Evolutionary conservation across 768 basidiomycete species (phyloP).

Genomic region (Hydnomerulius pinastri): DNA sequence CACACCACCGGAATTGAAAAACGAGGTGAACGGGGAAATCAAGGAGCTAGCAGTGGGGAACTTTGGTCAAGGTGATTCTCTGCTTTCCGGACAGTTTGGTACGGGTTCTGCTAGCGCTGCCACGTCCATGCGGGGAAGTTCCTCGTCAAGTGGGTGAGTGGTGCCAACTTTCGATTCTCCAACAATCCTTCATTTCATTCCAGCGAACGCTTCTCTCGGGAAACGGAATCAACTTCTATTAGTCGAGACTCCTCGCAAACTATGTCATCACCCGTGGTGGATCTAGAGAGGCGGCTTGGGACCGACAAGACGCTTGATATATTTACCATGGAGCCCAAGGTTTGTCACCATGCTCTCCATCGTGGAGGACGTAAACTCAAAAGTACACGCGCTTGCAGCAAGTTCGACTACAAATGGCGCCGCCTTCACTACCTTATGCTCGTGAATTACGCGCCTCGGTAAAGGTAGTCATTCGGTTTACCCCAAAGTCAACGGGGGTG

Average conservation of each 20-base stretch:
- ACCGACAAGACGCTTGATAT: slow-evolving; percentile 85
- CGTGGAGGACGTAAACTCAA: slow-evolving; percentile 3
- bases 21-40: slow-evolving; percentile 1
- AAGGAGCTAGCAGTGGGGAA: background rate
- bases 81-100: slow-evolving; percentile 25
- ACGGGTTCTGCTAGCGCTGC: slow-evolving; percentile 43
- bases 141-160: slow-evolving; percentile 58
- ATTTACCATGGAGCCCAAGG: slow-evolving; percentile 94
- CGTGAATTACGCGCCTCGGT: slow-evolving; percentile 74
- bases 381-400: slow-evolving; percentile 48
- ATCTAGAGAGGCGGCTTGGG: slow-evolving; percentile 79
- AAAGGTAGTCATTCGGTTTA: slow-evolving; percentile 75
- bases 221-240: slow-evolving; percentile 55
- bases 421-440: slow-evolving; percentile 74
- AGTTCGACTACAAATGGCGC: slow-evolving; percentile 88
- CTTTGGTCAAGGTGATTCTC: slow-evolving; percentile 1
- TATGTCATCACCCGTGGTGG: slow-evolving; percentile 59
- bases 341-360: slow-evolving; percentile 30
- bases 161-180: background rate
- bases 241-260: slow-evolving; percentile 54
- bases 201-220: slow-evolving; percentile 63
- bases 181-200: slow-evolving; percentile 8
- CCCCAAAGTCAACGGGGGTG: slow-evolving; percentile 70
- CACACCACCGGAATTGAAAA: background rate
- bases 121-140: slow-evolving; percentile 54